Base-by-base conservation (phyloP, 768 basidiomycete genomes). In the Cyclocybe aegerita region DNA sequence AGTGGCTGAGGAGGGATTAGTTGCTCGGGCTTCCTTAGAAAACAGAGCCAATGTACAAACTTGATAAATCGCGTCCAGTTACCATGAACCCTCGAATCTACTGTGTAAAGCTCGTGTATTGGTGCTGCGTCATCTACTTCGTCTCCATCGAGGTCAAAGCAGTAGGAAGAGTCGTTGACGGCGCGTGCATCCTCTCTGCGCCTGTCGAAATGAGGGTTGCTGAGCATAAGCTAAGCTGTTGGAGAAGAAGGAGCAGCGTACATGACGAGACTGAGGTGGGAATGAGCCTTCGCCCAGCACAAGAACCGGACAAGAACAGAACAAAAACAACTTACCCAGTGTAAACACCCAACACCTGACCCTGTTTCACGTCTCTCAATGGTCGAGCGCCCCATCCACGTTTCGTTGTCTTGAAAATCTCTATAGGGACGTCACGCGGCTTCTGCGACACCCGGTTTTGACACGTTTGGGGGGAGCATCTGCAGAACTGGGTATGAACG, bases 51-150 rank as follows among this genome's bases (percentile, higher is more conserved):
- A 32, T 15, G 23, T 9, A 63, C 82, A 51, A 55, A 86, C 86
- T 88, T 89, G 31, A 88, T 70, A 53, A 88, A 89, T 4, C 86
- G 76, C 7, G 85, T 84, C 87, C 87, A 89, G 56, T 88, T 46
- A 83, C 86, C 86, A 54, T 63, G 70, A 1, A 59, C 60, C 43
- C 70, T 71, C 0, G 78, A 79, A 59, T 86, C 79, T 5, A 88
- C 86, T 2, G 79, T 81, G 54, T 77, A 87, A 42, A 61, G 52
- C 3, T 66, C 57, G 47, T 64, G 61, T 55, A 43, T 57, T 45
- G 43, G 65, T 52, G 70, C 69, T 4, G 36, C 68, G 17, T 49
- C 48, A 14, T 63, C 67, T 31, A 65, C 58, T 48, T 82, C 79
- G 33, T 81, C 75, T 5, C 78, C 75, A 60, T 89, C 85, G 9